These are phyloP conservation scores for Nakaseomyces delphensis DNA, from an alignment of 1,139 yeast species.

Conservation along the genomic window DNA sequence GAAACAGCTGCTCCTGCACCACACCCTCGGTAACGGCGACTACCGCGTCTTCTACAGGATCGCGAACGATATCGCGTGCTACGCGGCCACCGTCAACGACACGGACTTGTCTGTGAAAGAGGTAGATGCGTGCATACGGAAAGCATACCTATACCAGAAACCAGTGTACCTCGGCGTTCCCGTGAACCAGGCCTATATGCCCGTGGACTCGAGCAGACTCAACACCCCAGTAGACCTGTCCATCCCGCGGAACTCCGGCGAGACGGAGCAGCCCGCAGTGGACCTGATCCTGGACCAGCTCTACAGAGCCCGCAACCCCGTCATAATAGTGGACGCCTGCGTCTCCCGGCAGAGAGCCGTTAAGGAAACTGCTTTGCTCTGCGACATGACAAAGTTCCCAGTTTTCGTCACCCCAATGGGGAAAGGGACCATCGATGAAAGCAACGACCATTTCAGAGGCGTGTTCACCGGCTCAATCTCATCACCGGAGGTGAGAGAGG, in stretches of 20 bases:
- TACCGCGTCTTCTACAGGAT: conserved; percentile 66
- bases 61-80: conserved; percentile 57
- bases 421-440: conserved; percentile 68
- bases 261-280: conserved; percentile 60
- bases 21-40: conserved; percentile 75
- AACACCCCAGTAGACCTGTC: conserved; percentile 53
- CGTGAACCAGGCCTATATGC: conserved; percentile 60
- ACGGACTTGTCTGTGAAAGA: conserved; percentile 51
- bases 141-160: conserved; percentile 59
- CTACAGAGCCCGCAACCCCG: conserved; percentile 50
- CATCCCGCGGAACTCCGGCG: conserved; percentile 49
- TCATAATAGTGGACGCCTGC: conserved; percentile 78
- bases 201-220: conserved; percentile 45
- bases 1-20: conserved; percentile 45
- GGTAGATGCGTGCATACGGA: conserved; percentile 62
- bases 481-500: conserved; percentile 63
- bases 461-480: conserved; percentile 76
- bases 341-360: conserved; percentile 62
- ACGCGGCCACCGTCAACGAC: conserved; percentile 53
- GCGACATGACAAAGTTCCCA: conserved; percentile 67
- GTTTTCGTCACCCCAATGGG: conserved; percentile 89
- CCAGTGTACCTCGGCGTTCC: conserved; percentile 82
- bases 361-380: conserved; percentile 49
- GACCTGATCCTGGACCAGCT: conserved; percentile 47
- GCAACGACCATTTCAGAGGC: conserved; percentile 65